A percentile compares a stretch with the other conserved stretches of the same genome.
phyloP scores from a whole-genome alignment of 192 early-diverging fungal genomes.

The Borealophlyctis nickersoniae region DNA sequence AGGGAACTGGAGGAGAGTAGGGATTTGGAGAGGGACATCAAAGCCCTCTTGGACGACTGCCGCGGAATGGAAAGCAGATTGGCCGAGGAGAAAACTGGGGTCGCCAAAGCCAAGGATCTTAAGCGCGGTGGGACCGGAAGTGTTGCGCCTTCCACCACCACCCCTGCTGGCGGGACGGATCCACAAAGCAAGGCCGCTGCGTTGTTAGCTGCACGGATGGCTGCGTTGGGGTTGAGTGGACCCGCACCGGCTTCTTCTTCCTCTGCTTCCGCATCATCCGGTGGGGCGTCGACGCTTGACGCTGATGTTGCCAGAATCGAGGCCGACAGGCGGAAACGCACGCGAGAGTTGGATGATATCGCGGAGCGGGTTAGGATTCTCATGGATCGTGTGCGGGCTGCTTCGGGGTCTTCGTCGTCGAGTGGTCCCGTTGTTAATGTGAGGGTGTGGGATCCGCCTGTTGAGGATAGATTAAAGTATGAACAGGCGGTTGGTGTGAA shows the following conservation, averaged over 20 bases:
- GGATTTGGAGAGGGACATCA: slow-evolving; percentile 36
- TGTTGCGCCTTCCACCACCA: neutral
- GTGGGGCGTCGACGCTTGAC: slow-evolving; percentile 1
- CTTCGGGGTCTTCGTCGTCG: neutral
- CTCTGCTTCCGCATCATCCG: slow-evolving; percentile 6
- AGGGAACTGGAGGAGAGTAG: slow-evolving; percentile 7
- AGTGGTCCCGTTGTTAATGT: slow-evolving; percentile 10
- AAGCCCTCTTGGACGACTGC: slow-evolving; percentile 28
- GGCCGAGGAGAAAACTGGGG: slow-evolving; percentile 25
- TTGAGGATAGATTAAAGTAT: slow-evolving; percentile 42
- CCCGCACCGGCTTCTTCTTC: slow-evolving; percentile 14
- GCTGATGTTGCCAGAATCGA: slow-evolving; percentile 34
- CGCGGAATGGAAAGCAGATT: slow-evolving; percentile 11
- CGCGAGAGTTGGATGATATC: slow-evolving; percentile 39
- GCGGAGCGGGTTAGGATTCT: slow-evolving; percentile 28
- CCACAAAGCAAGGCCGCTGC: slow-evolving; percentile 38
- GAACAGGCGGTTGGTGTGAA: slow-evolving; percentile 46
- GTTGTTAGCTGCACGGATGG: slow-evolving; percentile 48
- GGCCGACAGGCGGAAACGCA: slow-evolving; percentile 19
- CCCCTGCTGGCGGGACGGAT: slow-evolving; percentile 17
- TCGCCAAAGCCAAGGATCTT: slow-evolving; percentile 16
- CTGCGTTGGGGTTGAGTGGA: slow-evolving; percentile 43
- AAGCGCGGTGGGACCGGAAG: slow-evolving; percentile 14
- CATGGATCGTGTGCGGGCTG: slow-evolving; percentile 18
- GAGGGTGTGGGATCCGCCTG: slow-evolving; percentile 43